Percentiles rank a stretch among this genome's conserved stretches.
These are phyloP conservation scores for Cystobasidium pallidum DNA, from an alignment of 1,284 basidiomycete species.

Conservation along the genomic window DNA sequence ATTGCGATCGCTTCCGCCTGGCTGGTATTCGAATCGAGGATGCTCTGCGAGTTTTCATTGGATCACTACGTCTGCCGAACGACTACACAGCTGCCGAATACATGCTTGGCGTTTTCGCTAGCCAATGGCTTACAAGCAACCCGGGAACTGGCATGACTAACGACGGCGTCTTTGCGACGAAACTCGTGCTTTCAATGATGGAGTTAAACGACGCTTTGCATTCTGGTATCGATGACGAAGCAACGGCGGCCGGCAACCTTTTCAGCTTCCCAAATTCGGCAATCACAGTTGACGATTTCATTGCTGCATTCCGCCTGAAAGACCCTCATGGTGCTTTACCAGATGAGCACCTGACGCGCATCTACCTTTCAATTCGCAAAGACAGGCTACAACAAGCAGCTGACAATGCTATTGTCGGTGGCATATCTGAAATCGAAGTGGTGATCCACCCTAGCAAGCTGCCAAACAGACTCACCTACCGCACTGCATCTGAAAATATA, in stretches of 20 bases:
- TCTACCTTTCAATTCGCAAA: slow-evolving; percentile 72
- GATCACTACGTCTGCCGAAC: slow-evolving; percentile 73
- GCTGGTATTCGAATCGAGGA: slow-evolving; percentile 80
- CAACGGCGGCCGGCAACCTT: slow-evolving; percentile 64
- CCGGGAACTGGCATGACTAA: slow-evolving; percentile 65
- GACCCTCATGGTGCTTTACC: slow-evolving; percentile 71
- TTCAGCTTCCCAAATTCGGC: slow-evolving; percentile 65
- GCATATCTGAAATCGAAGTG: slow-evolving; percentile 61
- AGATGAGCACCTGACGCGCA: slow-evolving; percentile 71
- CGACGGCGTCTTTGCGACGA: slow-evolving; percentile 73
- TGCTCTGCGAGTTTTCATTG: slow-evolving; percentile 82
- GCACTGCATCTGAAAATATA: slow-evolving; percentile 80
- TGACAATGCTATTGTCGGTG: slow-evolving; percentile 55
- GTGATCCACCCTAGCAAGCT: slow-evolving; percentile 69
- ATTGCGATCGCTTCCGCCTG: slow-evolving; percentile 84
- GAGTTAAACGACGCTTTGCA: slow-evolving; percentile 82
- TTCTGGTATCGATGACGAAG: slow-evolving; percentile 46
- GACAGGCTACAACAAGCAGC: slow-evolving; percentile 72
- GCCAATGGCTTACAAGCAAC: slow-evolving; percentile 89
- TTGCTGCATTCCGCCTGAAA: slow-evolving; percentile 73
- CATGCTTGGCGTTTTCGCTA: slow-evolving; percentile 70
- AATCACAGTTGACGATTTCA: slow-evolving; percentile 73
- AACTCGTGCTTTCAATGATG: slow-evolving; percentile 80
- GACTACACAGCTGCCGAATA: slow-evolving; percentile 69
- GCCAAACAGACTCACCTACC: slow-evolving; percentile 77